These are phyloP conservation scores for Cladophialophora immunda DNA, from an alignment of 2,329 filamentous ascomycete species.

Conservation along the genomic window DNA sequence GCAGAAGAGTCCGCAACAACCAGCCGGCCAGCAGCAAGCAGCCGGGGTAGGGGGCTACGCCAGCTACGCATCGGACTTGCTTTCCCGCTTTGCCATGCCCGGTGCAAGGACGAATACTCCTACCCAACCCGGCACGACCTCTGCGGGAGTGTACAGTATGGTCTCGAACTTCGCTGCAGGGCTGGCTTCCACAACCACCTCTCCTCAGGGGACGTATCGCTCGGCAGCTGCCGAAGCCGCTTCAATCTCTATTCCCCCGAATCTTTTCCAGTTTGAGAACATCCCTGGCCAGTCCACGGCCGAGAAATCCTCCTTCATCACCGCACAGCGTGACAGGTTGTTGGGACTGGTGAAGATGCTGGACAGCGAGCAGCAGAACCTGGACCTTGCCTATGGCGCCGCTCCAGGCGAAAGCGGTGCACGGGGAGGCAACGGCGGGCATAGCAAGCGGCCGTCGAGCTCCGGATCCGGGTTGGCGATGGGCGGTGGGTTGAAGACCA, in stretches of 20 bases:
- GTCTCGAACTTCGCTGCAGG: constrained; percentile 76
- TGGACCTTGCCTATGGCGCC: constrained; percentile 57
- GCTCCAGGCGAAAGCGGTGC: constrained; percentile 32
- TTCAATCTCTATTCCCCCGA: constrained; percentile 50
- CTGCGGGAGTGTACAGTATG: constrained; percentile 77
- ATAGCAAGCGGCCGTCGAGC: constrained; percentile 37
- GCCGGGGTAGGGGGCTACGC: constrained; percentile 45
- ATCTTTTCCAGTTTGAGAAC: constrained; percentile 78
- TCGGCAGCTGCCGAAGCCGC: constrained; percentile 34
- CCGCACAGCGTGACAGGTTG: constrained; percentile 80
- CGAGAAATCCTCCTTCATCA: constrained; percentile 77
- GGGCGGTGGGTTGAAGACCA: constrained; percentile 48
- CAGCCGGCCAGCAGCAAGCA: constrained; percentile 42
- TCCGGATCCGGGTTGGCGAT: constrained; percentile 27
- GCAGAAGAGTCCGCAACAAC: constrained; percentile 66
- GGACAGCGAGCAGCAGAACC: constrained; percentile 76
- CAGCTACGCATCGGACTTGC: constrained; percentile 78
- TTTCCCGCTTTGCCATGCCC: constrained; percentile 87
- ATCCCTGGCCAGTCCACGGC: constrained; percentile 64
- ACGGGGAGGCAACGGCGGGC: constrained; percentile 6
- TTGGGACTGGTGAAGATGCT: constrained; percentile 77
- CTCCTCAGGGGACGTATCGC: constrained; percentile 13
- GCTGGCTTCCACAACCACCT: constrained; percentile 43
- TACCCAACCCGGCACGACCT: constrained; percentile 44
- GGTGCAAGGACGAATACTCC: constrained; percentile 66